phyloP scores from a whole-genome alignment of 177 flowering plant genomes.

The Vitis hybrid region DNA sequence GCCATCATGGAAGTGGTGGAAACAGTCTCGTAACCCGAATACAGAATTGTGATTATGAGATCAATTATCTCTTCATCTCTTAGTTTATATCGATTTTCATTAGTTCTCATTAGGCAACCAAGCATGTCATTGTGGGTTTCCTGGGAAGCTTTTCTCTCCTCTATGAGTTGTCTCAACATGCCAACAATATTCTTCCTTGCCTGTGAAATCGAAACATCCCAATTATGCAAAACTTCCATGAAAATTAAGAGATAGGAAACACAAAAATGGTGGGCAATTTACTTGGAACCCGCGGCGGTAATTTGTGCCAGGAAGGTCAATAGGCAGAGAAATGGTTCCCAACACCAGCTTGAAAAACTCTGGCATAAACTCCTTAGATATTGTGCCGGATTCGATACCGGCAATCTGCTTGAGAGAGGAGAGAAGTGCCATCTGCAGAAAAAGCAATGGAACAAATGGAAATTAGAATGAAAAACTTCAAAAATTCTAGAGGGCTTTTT shows the following conservation, averaged over 20 bases:
- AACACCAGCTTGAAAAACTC: slow-evolving; percentile 76
- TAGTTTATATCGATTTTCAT: slow-evolving; percentile 46
- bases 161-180: slow-evolving; percentile 48
- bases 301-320: slow-evolving; percentile 83
- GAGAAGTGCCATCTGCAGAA: slow-evolving; percentile 71
- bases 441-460: not conserved
- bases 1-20: slow-evolving; percentile 99
- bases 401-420: slow-evolving; percentile 72
- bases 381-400: slow-evolving; percentile 40
- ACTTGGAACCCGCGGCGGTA: slow-evolving; percentile 76
- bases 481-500: no score
- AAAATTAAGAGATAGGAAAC: no score
- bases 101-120: slow-evolving; percentile 42
- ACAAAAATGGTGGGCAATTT: slow-evolving; percentile 2
- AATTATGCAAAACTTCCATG: not conserved
- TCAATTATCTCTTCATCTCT: slow-evolving; percentile 89
- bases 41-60: slow-evolving; percentile 74
- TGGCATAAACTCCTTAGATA: slow-evolving; percentile 49
- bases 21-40: slow-evolving; percentile 95
- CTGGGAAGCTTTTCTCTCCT: slow-evolving; percentile 64
- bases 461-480: not conserved
- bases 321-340: slow-evolving; percentile 85
- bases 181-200: slow-evolving; percentile 67
- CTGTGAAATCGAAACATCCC: slow-evolving; percentile 30
- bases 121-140: slow-evolving; percentile 57